phyloP scores from a whole-genome alignment of 805 yeast species.

The Priceomyces castillae region DNA sequence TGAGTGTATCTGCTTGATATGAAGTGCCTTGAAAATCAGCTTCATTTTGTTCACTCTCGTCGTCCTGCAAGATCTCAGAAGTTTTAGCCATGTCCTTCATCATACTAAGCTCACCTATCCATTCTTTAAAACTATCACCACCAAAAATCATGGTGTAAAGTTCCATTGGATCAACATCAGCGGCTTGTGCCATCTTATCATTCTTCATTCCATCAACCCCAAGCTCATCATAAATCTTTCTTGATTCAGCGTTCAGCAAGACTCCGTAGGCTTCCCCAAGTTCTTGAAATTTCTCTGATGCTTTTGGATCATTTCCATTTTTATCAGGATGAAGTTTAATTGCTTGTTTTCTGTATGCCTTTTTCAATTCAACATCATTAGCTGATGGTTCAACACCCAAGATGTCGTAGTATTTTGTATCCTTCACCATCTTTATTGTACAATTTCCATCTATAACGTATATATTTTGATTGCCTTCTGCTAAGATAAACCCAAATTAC shows the following conservation, averaged over 20 bases:
- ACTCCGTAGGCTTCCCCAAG: constrained; percentile 69
- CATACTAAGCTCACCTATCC: constrained; percentile 82
- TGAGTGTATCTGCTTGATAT: not conserved
- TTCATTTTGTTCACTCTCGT: constrained; percentile 29
- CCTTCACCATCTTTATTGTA: constrained; percentile 62
- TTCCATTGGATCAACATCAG: constrained; percentile 73
- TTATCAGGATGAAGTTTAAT: constrained; percentile 93
- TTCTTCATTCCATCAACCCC: constrained; percentile 65
- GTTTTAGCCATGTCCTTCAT: constrained; percentile 70
- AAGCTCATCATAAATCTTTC: constrained; percentile 74
- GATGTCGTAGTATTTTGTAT: constrained; percentile 81
- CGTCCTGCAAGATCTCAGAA: constrained; percentile 47
- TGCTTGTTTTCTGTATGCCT: constrained; percentile 90
- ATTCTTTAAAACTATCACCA: constrained; percentile 72
- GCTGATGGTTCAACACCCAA: constrained; percentile 70
- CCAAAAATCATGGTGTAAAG: constrained; percentile 83
- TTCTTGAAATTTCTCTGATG: constrained; percentile 83
- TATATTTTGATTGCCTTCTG: not conserved
- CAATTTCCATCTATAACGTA: not conserved
- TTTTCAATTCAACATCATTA: constrained; percentile 77
- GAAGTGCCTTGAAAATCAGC: constrained; percentile 5
- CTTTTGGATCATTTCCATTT: constrained; percentile 90
- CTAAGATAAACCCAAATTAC: not conserved
- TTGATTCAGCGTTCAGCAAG: constrained; percentile 65
- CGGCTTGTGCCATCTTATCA: constrained; percentile 63